Evolutionary conservation across 169 alveolate species (phyloP).

Genomic region (Plasmodium chabaudi): DNA sequence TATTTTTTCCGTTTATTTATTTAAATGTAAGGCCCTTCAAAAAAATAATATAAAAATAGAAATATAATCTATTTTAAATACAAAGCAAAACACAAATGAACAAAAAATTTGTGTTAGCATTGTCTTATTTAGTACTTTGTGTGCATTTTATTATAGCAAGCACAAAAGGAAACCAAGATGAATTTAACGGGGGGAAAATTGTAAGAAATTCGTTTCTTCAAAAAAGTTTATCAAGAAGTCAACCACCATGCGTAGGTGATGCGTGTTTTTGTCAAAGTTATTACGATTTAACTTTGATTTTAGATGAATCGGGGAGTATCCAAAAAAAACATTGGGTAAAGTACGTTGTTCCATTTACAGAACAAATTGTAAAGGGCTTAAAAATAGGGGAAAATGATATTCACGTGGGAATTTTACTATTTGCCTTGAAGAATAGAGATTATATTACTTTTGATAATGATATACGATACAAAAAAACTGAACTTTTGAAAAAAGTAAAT

Average conservation of each 20-base stretch:
- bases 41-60: constrained; percentile 12
- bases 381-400: constrained; percentile 43
- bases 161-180: constrained; percentile 14
- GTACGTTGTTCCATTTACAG: constrained; percentile 61
- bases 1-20: constrained; percentile 11
- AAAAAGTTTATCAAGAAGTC: background rate
- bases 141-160: constrained; percentile 22
- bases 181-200: constrained; percentile 4
- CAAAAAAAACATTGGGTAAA: constrained; percentile 30
- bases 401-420: constrained; percentile 65
- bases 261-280: constrained; percentile 57
- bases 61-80: constrained; percentile 19
- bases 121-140: constrained; percentile 40
- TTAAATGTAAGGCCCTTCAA: constrained; percentile 18
- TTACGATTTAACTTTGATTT: constrained; percentile 72
- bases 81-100: constrained; percentile 55
- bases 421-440: constrained; percentile 33
- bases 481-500: constrained; percentile 53
- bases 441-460: constrained; percentile 36
- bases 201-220: constrained; percentile 50
- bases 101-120: constrained; percentile 42
- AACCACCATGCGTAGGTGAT: constrained; percentile 53
- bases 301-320: constrained; percentile 72
- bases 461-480: constrained; percentile 41
- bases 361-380: constrained; percentile 42